These are phyloP conservation scores for Neurospora sp. DNA, from an alignment of 495 filamentous ascomycete genomes.

Conservation along the genomic window DNA sequence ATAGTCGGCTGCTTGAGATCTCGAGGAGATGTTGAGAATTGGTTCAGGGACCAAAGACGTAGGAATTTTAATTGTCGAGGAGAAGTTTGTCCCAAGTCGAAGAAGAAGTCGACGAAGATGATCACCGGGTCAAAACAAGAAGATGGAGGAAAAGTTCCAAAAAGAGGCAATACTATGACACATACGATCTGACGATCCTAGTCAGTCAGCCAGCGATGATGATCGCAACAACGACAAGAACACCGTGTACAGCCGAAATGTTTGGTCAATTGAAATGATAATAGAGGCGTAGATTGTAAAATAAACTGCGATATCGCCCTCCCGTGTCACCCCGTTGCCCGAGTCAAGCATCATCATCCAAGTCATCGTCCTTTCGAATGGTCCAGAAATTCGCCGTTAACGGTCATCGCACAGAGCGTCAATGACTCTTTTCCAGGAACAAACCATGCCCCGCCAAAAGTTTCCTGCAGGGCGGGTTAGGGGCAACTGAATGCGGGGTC, in stretches of 20 bases:
- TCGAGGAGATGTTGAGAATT: background rate
- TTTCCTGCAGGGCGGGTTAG: background rate
- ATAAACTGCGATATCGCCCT: background rate
- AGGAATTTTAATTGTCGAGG: background rate
- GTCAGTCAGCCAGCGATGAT: background rate
- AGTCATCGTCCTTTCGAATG: background rate
- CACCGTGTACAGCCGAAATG: background rate
- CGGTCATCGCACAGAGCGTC: background rate
- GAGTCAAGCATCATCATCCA: no score
- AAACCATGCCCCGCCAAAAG: background rate
- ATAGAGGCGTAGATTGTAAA: background rate
- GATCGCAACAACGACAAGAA: background rate
- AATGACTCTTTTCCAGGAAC: background rate
- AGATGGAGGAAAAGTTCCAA: background rate
- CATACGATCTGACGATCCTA: background rate
- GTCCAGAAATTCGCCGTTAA: background rate
- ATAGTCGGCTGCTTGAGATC: background rate
- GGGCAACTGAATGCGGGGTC: background rate
- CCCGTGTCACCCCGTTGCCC: no score
- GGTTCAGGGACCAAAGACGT: background rate
- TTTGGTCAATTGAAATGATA: background rate
- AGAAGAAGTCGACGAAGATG: background rate
- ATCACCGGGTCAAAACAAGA: background rate
- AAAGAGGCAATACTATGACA: background rate
- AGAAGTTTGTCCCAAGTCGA: background rate